These are phyloP conservation scores for Spergularia marina DNA, from an alignment of 148 eudicot species.

Conservation along the genomic window DNA sequence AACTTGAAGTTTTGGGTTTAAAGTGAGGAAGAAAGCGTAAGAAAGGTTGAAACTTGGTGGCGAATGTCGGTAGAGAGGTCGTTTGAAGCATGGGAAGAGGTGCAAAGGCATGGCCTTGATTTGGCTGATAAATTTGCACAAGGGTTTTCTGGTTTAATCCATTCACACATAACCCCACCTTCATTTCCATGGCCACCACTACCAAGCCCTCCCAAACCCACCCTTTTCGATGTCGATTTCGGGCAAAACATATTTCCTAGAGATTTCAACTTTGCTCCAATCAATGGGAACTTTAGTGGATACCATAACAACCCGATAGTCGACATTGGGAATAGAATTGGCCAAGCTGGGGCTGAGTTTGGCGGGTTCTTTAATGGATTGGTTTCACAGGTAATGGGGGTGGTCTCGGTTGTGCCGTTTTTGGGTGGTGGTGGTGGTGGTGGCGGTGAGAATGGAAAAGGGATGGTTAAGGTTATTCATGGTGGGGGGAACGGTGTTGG, in stretches of 20 bases:
- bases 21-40: neutral
- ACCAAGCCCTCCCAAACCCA: conserved; percentile 55
- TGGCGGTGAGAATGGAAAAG: conserved; percentile 42
- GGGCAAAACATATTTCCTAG: conserved; percentile 49
- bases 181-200: conserved; percentile 74
- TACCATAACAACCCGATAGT: conserved; percentile 33
- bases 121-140: conserved; percentile 78
- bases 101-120: conserved; percentile 85
- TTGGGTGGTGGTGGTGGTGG: conserved; percentile 47
- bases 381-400: conserved; percentile 70
- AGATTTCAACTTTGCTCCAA: conserved; percentile 57
- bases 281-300: conserved; percentile 51
- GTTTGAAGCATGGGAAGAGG: conserved; percentile 98
- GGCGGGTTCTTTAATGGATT: conserved; percentile 75
- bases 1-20: neutral
- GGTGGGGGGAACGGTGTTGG: conserved; percentile 27
- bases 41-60: conserved; percentile 13
- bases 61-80: conserved; percentile 86
- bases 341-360: conserved; percentile 79
- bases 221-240: conserved; percentile 71
- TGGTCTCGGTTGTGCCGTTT: conserved; percentile 53
- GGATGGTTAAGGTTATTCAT: conserved; percentile 34
- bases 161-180: conserved; percentile 74
- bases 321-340: conserved; percentile 74
- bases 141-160: conserved; percentile 80